Base-by-base conservation (phyloP, 306 rosid species). In the Trifolium fragiferum region DNA sequence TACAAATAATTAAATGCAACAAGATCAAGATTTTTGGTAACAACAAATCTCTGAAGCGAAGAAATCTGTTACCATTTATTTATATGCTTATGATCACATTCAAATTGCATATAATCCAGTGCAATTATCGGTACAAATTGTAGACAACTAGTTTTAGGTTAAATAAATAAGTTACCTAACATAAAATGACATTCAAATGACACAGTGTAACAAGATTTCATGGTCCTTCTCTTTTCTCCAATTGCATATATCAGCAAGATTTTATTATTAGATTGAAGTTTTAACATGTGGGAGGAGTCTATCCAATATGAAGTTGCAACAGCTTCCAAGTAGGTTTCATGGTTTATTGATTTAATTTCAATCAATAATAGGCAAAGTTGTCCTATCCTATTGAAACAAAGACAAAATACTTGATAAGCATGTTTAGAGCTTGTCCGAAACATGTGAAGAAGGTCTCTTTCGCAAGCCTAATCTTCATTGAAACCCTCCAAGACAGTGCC, bases 401-500 rank as follows among this genome's bases (percentile, higher is more conserved):
- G 37, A 64, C 33, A 77, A 55, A 44, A 79, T 27, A 72, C 47
- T 58, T 72, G 63, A 54, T 65, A 37, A 37, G 40, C 8, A 30
- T 54, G 78, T n/a, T 20, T 41, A 44, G 44, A 55, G 16, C 62
- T 62, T 70, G 68, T 72, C 66, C 23, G 49, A 23, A 74, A 35
- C 30, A 10, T 30, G 44, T 55, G 35, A 55, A 62, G 27, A 3
- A 44, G 50, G 40, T 37, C 32, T 37, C 13, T 23, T 35, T 60
- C 51, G 35, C 6, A 68, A 69, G 13, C 44, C 23, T 11, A 61
- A 9, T 11, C 19, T 64, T 32, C 54, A 13, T 21, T 4, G 66
- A 50, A 40, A 40, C 1, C 41, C 8, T 72, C 47, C 44, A 44
- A 32, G 63, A 57, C 53, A 72, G 51, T 46, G 27, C 55, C 78